Percentiles rank a stretch among this genome's conserved stretches.
Conservation (phyloP, 2,329 filamentous ascomycete species). For the Trichoderma koningiopsis region DNA sequence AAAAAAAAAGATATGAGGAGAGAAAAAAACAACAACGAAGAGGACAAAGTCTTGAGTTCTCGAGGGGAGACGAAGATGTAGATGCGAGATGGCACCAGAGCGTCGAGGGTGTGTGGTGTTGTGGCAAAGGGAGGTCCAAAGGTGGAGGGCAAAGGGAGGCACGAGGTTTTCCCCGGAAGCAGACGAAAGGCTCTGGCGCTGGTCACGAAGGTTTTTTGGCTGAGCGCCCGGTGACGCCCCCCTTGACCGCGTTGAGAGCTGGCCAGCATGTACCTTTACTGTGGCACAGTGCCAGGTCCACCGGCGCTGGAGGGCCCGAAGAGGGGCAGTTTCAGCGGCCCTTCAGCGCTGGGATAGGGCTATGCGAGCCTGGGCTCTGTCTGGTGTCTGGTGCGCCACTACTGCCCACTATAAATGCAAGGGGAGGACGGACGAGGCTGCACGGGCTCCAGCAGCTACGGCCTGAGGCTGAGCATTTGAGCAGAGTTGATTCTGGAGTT, state of each 20-base stretch:
- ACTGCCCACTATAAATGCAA: conserved; percentile 1
- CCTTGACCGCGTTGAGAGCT: conserved; percentile 26
- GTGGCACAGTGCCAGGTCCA: conserved; percentile 24
- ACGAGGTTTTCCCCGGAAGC: conserved; percentile 44
- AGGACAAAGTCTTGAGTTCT: conserved; percentile 35
- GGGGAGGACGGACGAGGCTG: not conserved
- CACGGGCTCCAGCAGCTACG: not conserved
- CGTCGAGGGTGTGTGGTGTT: conserved; percentile 27
- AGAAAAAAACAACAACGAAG: conserved; percentile 36
- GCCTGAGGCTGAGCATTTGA: not conserved
- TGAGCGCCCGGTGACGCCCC: conserved; percentile 39
- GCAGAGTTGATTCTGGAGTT: not conserved
- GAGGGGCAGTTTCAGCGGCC: not conserved
- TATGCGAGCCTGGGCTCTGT: conserved; percentile 13
- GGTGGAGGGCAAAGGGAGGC: conserved; percentile 37
- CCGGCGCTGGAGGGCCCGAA: not conserved
- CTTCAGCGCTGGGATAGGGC: conserved; percentile 14
- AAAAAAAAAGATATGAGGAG: conserved; percentile 32
- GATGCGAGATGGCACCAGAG: conserved; percentile 18
- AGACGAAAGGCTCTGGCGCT: conserved; percentile 40
- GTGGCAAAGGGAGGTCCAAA: conserved; percentile 29
- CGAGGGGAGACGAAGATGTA: conserved; percentile 32
- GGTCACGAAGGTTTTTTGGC: conserved; percentile 44
- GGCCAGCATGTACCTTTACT: conserved; percentile 10
- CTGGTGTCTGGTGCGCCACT: conserved; percentile 4